Percentiles rank a stretch among this genome's conserved stretches.
These are phyloP conservation scores for Herpetomonas samuelpessoai DNA, from an alignment of 208 protist species.

Conservation along the genomic window DNA sequence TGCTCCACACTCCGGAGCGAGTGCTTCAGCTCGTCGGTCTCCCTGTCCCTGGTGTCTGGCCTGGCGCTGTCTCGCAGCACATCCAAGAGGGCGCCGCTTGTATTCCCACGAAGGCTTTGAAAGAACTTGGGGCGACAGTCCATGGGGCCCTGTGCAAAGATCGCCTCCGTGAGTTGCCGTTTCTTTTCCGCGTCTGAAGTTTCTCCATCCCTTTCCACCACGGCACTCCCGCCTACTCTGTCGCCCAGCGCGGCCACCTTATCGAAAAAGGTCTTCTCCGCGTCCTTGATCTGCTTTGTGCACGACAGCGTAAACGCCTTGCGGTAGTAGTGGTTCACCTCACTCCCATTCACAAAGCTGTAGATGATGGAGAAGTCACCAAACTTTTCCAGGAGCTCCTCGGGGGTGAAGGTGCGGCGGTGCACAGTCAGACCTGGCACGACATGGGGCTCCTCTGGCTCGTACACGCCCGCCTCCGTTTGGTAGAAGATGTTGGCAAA, in stretches of 20 bases:
- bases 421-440: conserved; percentile 25
- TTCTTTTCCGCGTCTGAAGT: neutral
- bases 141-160: neutral
- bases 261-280: neutral
- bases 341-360: conserved; percentile 95
- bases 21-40: conserved; percentile 94
- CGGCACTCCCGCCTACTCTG: neutral
- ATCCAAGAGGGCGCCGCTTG: neutral
- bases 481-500: too few species aligned
- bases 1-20: conserved; percentile 93
- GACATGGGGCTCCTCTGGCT: conserved; percentile 23
- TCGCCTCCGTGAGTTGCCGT: neutral
- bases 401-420: conserved; percentile 26
- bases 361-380: conserved; percentile 91
- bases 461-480: conserved; percentile 16
- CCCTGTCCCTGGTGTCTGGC: conserved; percentile 35
- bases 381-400: conserved; percentile 25
- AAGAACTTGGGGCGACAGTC: neutral
- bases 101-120: neutral
- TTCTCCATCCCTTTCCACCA: neutral
- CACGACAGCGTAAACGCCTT: conserved; percentile 8
- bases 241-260: neutral
- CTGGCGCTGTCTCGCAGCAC: neutral
- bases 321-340: conserved; percentile 61
- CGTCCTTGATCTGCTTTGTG: neutral